Percentiles rank a stretch among this genome's conserved stretches.
Conservation (phyloP, 139 green algal species). For the Bryopsis sp. region DNA sequence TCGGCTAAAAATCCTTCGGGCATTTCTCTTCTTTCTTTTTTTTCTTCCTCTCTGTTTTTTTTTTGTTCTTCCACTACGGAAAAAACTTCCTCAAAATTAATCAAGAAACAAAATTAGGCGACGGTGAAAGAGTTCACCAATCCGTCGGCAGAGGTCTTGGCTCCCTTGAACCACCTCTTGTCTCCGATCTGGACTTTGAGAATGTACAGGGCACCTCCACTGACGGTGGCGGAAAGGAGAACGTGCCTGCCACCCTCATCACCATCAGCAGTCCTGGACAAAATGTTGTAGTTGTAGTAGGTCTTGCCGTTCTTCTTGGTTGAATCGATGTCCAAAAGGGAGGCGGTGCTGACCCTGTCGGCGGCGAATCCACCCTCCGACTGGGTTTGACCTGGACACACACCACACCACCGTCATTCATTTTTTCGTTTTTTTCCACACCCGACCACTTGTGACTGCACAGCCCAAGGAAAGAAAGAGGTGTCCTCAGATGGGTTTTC, state of each 20-base stretch:
- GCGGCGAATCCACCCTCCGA: conserved; percentile 92
- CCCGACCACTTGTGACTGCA: too few species aligned
- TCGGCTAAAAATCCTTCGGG: too few species aligned
- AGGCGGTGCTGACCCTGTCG: conserved; percentile 68
- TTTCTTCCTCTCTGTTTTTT: too few species aligned
- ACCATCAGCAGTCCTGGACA: conserved; percentile 64
- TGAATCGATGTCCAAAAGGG: conserved; percentile 68
- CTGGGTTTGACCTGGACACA: conserved; percentile 66
- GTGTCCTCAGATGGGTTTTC: too few species aligned
- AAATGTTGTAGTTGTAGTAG: conserved; percentile 76
- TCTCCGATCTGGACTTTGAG: conserved; percentile 79
- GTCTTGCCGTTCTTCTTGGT: conserved; percentile 85
- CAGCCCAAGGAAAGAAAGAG: too few species aligned
- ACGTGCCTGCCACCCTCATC: conserved; percentile 95
- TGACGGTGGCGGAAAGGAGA: conserved; percentile 81
- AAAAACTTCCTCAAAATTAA: too few species aligned
- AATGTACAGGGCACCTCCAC: conserved; percentile 76
- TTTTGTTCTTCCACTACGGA: too few species aligned
- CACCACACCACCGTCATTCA: too few species aligned
- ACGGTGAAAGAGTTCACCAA: conserved; percentile 73
- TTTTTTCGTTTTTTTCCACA: too few species aligned
- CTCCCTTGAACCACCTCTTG: conserved; percentile 95
- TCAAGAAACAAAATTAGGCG: conserved; percentile 46
- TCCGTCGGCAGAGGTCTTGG: conserved; percentile 52
- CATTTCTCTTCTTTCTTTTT: too few species aligned